Base-by-base conservation (phyloP, 2,329 filamentous ascomycete genomes). In the Paracoccidioides brasiliensis region DNA sequence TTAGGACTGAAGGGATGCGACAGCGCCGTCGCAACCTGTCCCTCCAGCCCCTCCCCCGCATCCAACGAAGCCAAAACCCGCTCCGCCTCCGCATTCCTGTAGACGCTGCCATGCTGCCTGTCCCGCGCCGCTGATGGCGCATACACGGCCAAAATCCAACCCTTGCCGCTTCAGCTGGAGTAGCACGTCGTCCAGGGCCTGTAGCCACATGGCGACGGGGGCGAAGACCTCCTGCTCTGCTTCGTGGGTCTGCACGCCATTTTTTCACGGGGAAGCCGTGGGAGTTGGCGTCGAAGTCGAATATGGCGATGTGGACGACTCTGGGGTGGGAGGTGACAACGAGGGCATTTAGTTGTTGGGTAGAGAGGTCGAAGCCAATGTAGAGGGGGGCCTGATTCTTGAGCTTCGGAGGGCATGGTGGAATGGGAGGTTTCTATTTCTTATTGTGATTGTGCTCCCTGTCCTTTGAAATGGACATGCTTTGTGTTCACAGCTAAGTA, bases 61-160 rank as follows among this genome's bases (percentile, higher is more conserved):
- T 88, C 77, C 45, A 97, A 73, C 10, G 65, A 73, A 3, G 69
- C 72, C 45, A 97, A 78, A 45, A 85, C 66, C 6, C 70, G 65
- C 66, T 87, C 85, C 5, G 88, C 90, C 56, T 83, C 74, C 46
- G 75, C 69, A 57, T 80, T 86, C 91, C 91, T 97, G 74, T 93
- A 97, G 33, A 97, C 90, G 69, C 91, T 97, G 38, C 93, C 93
- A 71, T 97, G 93, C 76, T 98, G 93, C 80, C 80, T 97, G 94
- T 55, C 93, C 90, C 14, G 91, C 90, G 59, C 90, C 93, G 65
- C 88, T 91, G 63, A 98, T 80, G 35, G 88, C 91, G 65, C 80
- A 82, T 60, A 98, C 83, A 53, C 81, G 80, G 53, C 78, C 72
- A 64, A 96, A 85, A 62, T 90, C 85, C 55, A 88, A 80, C 0